Evolutionary conservation across 441 rosid species (phyloP).

Genomic region (Pelargonium australe): DNA sequence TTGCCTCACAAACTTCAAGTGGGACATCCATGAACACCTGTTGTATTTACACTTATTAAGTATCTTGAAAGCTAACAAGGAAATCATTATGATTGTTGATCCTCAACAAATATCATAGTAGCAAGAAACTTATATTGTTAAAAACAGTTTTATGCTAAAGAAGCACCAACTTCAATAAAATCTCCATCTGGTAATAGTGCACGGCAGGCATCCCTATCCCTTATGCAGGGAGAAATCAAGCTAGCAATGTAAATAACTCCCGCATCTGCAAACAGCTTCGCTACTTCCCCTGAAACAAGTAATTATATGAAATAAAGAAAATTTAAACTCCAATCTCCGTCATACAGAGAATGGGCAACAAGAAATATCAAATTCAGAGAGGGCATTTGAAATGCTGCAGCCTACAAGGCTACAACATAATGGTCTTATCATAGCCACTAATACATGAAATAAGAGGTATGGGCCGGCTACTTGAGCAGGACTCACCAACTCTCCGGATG

Average conservation of each 20-base stretch:
- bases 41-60: slow-evolving; percentile 6
- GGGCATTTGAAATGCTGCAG: no score
- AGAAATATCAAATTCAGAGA: no score
- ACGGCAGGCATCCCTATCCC: slow-evolving; percentile 54
- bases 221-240: slow-evolving; percentile 60
- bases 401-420: no score
- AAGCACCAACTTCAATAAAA: slow-evolving; percentile 47
- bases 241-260: slow-evolving; percentile 67
- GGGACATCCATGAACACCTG: slow-evolving; percentile 70
- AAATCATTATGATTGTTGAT: no score
- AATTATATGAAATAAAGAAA: not conserved
- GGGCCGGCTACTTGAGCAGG: not conserved
- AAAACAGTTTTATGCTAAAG: no score
- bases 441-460: no score
- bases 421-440: no score
- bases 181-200: slow-evolving; percentile 53
- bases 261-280: slow-evolving; percentile 66
- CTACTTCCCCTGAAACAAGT: slow-evolving; percentile 51
- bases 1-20: slow-evolving; percentile 53
- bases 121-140: no score
- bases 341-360: no score
- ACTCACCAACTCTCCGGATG: slow-evolving; percentile 4
- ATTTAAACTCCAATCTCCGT: no score
- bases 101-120: no score
- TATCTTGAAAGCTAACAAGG: not conserved